Conservation (phyloP, 202 grass and related monocot species). For the Carex arenaria region DNA sequence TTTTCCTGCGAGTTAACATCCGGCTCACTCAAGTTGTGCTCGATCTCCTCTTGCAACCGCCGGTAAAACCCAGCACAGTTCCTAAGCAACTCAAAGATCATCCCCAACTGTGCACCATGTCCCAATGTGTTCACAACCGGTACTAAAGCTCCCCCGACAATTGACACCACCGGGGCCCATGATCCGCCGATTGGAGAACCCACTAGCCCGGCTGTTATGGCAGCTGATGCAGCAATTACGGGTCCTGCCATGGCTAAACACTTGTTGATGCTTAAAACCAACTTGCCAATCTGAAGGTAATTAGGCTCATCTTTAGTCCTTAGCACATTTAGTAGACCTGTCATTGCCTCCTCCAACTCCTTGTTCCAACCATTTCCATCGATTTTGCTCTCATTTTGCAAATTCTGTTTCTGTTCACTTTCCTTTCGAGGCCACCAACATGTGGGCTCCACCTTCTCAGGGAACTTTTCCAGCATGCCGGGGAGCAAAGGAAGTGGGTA, state of each 20-base stretch:
- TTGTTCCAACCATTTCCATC: constrained; percentile 49
- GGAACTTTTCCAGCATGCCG: constrained; percentile 71
- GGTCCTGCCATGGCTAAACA: constrained; percentile 37
- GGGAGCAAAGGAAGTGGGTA: constrained; percentile 55
- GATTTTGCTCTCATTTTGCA: not conserved
- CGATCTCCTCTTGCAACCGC: constrained; percentile 58
- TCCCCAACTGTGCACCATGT: constrained; percentile 54
- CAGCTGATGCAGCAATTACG: constrained; percentile 25
- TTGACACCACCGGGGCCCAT: constrained; percentile 8
- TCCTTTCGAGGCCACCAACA: constrained; percentile 50
- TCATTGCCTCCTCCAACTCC: constrained; percentile 59
- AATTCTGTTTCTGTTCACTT: not conserved
- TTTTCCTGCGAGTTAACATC: constrained; percentile 47
- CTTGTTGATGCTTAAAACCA: constrained; percentile 28
- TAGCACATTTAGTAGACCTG: constrained; percentile 35
- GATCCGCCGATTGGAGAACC: not conserved
- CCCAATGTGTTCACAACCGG: constrained; percentile 43
- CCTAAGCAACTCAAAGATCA: constrained; percentile 61
- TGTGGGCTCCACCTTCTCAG: constrained; percentile 32
- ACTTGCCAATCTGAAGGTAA: constrained; percentile 20
- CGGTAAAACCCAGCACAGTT: constrained; percentile 48
- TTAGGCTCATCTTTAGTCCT: constrained; percentile 42
- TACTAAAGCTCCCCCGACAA: constrained; percentile 36
- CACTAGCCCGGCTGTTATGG: constrained; percentile 30
- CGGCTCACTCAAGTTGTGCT: constrained; percentile 30